Percentiles rank a stretch among this genome's conserved stretches.
These are phyloP conservation scores for Rhizoclosmatium sp. DNA, from an alignment of 192 early-diverging fungal genomes.

Conservation along the genomic window DNA sequence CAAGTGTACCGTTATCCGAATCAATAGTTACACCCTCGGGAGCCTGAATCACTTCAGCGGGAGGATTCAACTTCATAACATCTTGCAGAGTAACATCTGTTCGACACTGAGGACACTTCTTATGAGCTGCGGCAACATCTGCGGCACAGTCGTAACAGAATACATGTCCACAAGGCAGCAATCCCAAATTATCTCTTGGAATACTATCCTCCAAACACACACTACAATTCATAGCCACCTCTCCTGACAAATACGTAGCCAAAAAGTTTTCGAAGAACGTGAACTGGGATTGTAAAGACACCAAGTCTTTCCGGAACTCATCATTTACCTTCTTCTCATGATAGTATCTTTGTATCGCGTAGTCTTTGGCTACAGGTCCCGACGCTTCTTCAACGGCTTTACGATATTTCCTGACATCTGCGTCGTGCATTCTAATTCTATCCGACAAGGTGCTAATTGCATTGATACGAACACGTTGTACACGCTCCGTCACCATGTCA, in stretches of 20 bases:
- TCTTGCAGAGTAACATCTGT: neutral
- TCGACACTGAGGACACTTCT: constrained; percentile 12
- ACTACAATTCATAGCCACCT: neutral
- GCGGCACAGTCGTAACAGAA: constrained; percentile 39
- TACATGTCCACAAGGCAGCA: constrained; percentile 36
- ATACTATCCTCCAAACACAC: constrained; percentile 31
- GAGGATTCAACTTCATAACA: constrained; percentile 17
- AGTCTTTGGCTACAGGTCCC: neutral
- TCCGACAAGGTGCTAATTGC: neutral
- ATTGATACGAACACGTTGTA: constrained; percentile 14
- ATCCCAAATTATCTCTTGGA: constrained; percentile 3
- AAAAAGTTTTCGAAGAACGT: constrained; percentile 37
- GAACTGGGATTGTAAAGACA: constrained; percentile 25
- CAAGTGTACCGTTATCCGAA: neutral
- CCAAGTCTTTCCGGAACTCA: constrained; percentile 9
- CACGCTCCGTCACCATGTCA: constrained; percentile 26
- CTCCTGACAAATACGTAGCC: neutral
- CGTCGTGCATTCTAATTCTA: neutral
- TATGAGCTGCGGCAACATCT: constrained; percentile 8
- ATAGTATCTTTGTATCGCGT: neutral
- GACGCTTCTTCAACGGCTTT: neutral
- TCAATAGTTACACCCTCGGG: neutral
- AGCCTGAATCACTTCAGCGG: neutral
- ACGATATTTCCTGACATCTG: neutral
- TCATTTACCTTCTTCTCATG: neutral